Conservation (phyloP, 1,284 basidiomycete genomes). For the Takashimella tepidaria region DNA sequence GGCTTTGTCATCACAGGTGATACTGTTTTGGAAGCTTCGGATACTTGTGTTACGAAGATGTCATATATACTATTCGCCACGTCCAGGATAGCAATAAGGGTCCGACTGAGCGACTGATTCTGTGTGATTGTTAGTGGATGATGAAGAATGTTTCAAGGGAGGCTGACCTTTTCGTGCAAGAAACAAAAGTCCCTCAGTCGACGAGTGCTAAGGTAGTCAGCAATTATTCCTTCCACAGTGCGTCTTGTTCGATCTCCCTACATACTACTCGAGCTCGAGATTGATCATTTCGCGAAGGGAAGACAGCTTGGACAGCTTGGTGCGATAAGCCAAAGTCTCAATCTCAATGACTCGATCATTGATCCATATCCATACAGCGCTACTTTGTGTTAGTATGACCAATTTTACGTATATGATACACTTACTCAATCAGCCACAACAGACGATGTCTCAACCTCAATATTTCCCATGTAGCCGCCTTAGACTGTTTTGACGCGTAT, state of each 20-base stretch:
- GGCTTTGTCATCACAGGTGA: no score
- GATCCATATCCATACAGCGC: constrained; percentile 66
- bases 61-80: constrained; percentile 64
- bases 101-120: constrained; percentile 60
- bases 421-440: constrained; percentile 78
- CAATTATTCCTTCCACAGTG: neutral
- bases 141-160: no score
- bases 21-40: no score
- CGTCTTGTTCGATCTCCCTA: constrained; percentile 16
- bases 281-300: constrained; percentile 72
- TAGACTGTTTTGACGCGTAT: neutral
- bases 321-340: constrained; percentile 40
- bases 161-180: constrained; percentile 58
- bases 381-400: constrained; percentile 35
- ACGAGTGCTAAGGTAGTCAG: constrained; percentile 53
- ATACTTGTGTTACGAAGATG: constrained; percentile 51
- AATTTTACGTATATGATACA: neutral
- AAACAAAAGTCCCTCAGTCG: constrained; percentile 62
- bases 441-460: constrained; percentile 68
- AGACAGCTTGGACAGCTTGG: constrained; percentile 53
- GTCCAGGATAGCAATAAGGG: constrained; percentile 65
- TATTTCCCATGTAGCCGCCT: constrained; percentile 63
- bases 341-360: constrained; percentile 59
- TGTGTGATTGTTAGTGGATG: no score
- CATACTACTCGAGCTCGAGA: constrained; percentile 68